These are phyloP conservation scores for Plasmodium billcollinsi DNA, from an alignment of 169 alveolate genomes.

Conservation along the genomic window DNA sequence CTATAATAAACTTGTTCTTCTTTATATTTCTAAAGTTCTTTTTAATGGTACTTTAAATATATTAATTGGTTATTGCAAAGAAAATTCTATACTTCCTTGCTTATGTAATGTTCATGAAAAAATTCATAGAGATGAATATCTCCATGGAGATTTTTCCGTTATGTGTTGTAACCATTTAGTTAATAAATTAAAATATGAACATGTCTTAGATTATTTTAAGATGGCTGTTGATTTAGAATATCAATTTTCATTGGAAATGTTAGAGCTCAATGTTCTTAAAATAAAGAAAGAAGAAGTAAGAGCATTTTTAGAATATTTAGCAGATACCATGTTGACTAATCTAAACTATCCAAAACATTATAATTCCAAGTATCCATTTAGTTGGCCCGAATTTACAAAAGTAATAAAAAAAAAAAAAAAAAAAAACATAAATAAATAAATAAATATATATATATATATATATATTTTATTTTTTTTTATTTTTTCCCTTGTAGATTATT, in stretches of 20 bases:
- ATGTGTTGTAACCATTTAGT: conserved; percentile 81
- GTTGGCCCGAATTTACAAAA: conserved; percentile 72
- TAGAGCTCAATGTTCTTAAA: conserved; percentile 73
- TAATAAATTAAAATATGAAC: conserved; percentile 80
- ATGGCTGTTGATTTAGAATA: conserved; percentile 80
- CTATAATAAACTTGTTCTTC: conserved; percentile 48
- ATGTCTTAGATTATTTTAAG: conserved; percentile 76
- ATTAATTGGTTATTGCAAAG: conserved; percentile 50
- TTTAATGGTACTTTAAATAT: conserved; percentile 71
- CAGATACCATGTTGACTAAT: conserved; percentile 79
- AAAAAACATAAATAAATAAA: neutral
- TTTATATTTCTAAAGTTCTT: conserved; percentile 64
- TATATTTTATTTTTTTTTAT: conserved; percentile 5
- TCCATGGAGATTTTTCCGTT: conserved; percentile 82
- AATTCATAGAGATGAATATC: conserved; percentile 82
- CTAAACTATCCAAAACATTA: conserved; percentile 79
- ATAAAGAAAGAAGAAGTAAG: conserved; percentile 79
- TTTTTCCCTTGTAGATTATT: conserved; percentile 20
- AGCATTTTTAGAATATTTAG: conserved; percentile 76
- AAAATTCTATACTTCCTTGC: conserved; percentile 52
- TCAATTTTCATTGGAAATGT: conserved; percentile 76
- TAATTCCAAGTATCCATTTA: conserved; percentile 80
- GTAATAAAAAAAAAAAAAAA: neutral
- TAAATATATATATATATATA: neutral
- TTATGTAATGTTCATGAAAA: conserved; percentile 81